Percentiles rank a stretch among this genome's conserved stretches.
Conservation (phyloP, 352 stramenopile genomes). For the Globisporangium spiculum region DNA sequence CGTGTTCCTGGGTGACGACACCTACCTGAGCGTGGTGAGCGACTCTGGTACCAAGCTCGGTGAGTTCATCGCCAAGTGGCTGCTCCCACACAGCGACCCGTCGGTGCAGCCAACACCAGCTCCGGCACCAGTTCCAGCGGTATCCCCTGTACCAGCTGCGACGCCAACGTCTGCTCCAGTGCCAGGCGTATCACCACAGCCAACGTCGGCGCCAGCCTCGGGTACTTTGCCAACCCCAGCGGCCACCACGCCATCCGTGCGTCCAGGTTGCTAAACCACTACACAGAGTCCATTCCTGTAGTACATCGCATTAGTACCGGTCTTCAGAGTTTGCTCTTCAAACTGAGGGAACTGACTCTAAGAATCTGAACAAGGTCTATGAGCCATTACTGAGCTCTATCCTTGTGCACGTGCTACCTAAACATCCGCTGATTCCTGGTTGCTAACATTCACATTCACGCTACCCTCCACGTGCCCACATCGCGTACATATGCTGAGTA, state of each 20-base stretch:
- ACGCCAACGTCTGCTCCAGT: not conserved
- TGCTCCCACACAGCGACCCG: constrained; percentile 9
- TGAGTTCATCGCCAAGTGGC: constrained; percentile 13
- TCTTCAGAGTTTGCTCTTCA: too few species aligned
- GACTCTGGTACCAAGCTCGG: constrained; percentile 10
- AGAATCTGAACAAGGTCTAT: too few species aligned
- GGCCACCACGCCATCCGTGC: not conserved
- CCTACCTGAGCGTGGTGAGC: constrained; percentile 5
- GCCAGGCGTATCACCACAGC: not conserved
- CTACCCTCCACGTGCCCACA: too few species aligned
- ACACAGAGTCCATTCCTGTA: not conserved
- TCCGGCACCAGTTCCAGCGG: not conserved
- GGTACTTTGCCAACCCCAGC: not conserved
- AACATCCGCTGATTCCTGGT: too few species aligned
- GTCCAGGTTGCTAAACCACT: constrained; percentile 4
- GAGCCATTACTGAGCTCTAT: too few species aligned
- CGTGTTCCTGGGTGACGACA: constrained; percentile 23
- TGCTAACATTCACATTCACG: too few species aligned
- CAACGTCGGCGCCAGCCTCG: not conserved
- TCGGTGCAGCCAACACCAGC: not conserved
- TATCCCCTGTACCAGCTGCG: not conserved
- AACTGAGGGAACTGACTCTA: too few species aligned
- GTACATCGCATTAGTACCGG: too few species aligned
- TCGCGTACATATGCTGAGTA: too few species aligned
- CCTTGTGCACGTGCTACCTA: too few species aligned